Conservation (phyloP, 345 rosid species). For the Eucalyptus regnans region DNA sequence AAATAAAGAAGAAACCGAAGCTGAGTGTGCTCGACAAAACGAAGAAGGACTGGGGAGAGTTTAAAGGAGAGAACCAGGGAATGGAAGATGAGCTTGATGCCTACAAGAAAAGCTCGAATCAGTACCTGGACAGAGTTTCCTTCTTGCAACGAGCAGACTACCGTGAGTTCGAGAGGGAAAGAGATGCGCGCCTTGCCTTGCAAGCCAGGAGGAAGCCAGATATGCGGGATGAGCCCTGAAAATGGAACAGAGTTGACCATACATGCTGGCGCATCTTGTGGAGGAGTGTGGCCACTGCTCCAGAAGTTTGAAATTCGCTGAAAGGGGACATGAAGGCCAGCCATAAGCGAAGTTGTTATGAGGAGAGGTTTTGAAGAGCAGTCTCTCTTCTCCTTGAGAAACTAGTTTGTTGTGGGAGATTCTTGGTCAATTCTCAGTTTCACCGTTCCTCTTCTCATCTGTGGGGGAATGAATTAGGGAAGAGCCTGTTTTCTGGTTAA, state of each 20-base stretch:
- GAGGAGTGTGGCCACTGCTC: neutral
- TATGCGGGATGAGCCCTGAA: slow-evolving; percentile 37
- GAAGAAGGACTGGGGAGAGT: slow-evolving; percentile 96
- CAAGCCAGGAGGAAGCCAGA: slow-evolving; percentile 63
- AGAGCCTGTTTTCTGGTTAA: neutral
- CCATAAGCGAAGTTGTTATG: neutral
- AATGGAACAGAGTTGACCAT: neutral
- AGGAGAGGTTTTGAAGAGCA: neutral
- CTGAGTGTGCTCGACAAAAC: slow-evolving; percentile 92
- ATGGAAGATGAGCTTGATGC: slow-evolving; percentile 80
- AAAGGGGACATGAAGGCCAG: neutral
- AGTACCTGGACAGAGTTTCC: slow-evolving; percentile 74
- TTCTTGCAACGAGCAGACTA: slow-evolving; percentile 78
- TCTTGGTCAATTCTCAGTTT: neutral
- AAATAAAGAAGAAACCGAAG: slow-evolving; percentile 83
- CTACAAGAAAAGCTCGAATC: slow-evolving; percentile 91
- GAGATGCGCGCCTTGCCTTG: slow-evolving; percentile 76
- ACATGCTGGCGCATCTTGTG: neutral
- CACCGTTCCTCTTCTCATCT: neutral
- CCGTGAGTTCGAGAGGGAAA: slow-evolving; percentile 91
- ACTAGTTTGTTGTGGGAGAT: neutral
- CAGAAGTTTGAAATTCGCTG: neutral
- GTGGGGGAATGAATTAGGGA: neutral
- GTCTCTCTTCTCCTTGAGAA: neutral
- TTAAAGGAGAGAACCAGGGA: slow-evolving; percentile 75